Percentiles rank a stretch among this genome's conserved stretches.
These are phyloP conservation scores for Entomortierella chlamydospora DNA, from an alignment of 192 early-diverging fungal species.

Conservation along the genomic window DNA sequence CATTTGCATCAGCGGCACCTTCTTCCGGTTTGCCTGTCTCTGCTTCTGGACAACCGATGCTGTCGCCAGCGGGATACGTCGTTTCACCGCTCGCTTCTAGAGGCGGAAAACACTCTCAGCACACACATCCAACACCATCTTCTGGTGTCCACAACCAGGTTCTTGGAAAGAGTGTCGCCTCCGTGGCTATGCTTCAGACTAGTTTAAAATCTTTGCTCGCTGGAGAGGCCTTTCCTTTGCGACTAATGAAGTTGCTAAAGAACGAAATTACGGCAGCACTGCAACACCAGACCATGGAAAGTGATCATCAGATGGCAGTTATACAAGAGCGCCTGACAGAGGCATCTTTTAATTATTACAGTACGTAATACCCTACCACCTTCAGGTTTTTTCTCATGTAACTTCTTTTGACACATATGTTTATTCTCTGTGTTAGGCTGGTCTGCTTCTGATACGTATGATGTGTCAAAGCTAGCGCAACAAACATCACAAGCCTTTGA, in stretches of 20 bases:
- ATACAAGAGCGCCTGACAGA: constrained; percentile 36
- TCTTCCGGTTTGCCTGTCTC: not conserved
- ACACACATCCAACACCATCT: not conserved
- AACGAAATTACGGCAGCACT: constrained; percentile 38
- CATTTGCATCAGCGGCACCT: not conserved
- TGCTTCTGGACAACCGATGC: constrained; percentile 1
- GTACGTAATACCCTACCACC: constrained; percentile 12
- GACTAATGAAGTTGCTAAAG: constrained; percentile 32
- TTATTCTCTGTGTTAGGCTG: constrained; percentile 22
- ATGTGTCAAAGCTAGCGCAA: constrained; percentile 36
- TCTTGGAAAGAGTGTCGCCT: constrained; percentile 28
- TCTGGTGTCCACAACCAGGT: not conserved
- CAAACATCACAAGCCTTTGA: constrained; percentile 26
- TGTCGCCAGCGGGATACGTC: constrained; percentile 26
- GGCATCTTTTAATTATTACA: constrained; percentile 29
- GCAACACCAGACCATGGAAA: constrained; percentile 22
- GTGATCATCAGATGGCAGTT: constrained; percentile 31
- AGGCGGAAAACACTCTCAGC: constrained; percentile 8
- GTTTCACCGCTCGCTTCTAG: constrained; percentile 33
- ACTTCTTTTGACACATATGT: too few species aligned
- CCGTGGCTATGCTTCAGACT: constrained; percentile 34
- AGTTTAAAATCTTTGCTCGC: constrained; percentile 42
- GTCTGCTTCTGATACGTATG: constrained; percentile 33
- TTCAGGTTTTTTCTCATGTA: not conserved
- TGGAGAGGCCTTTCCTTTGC: constrained; percentile 38